phyloP scores from a whole-genome alignment of 2,329 filamentous ascomycete species.

The Colletotrichum sojae region DNA sequence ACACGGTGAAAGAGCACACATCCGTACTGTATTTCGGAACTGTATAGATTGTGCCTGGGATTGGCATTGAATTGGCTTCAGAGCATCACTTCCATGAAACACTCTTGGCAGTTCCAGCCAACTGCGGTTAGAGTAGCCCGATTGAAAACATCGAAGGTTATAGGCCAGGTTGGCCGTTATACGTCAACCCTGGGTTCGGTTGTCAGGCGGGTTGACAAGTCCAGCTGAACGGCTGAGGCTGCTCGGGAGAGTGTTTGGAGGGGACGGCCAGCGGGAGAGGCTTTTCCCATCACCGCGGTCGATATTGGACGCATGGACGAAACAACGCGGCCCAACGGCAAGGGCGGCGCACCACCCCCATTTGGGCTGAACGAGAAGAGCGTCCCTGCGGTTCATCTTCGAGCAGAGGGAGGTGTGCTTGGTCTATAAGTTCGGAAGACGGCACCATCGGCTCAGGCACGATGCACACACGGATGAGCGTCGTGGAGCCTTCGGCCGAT shows the following conservation, averaged over 20 bases:
- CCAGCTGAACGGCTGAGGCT: conserved; percentile 11
- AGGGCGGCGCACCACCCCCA: not conserved
- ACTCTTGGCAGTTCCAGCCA: not conserved
- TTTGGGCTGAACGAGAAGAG: too few relatives aligned
- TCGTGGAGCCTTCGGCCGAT: conserved; percentile 17
- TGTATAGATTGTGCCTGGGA: not conserved
- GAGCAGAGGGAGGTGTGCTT: not conserved
- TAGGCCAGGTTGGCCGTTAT: conserved; percentile 17
- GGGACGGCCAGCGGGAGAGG: not conserved
- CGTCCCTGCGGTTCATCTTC: not conserved
- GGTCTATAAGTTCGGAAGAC: conserved; percentile 13
- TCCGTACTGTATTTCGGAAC: not conserved
- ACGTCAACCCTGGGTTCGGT: not conserved
- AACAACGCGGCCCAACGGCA: not conserved
- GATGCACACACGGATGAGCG: conserved; percentile 4
- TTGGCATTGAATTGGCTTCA: not conserved
- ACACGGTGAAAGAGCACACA: not conserved
- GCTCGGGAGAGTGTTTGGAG: conserved; percentile 1
- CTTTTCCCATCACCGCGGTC: not conserved
- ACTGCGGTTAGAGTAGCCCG: not conserved
- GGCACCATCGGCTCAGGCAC: conserved; percentile 20
- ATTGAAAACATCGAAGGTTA: not conserved
- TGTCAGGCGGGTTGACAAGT: conserved; percentile 17
- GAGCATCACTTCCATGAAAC: not conserved
- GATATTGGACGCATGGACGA: conserved; percentile 20